These are phyloP conservation scores for Xylaria digitata DNA, from an alignment of 2,329 filamentous ascomycete genomes.

Conservation along the genomic window DNA sequence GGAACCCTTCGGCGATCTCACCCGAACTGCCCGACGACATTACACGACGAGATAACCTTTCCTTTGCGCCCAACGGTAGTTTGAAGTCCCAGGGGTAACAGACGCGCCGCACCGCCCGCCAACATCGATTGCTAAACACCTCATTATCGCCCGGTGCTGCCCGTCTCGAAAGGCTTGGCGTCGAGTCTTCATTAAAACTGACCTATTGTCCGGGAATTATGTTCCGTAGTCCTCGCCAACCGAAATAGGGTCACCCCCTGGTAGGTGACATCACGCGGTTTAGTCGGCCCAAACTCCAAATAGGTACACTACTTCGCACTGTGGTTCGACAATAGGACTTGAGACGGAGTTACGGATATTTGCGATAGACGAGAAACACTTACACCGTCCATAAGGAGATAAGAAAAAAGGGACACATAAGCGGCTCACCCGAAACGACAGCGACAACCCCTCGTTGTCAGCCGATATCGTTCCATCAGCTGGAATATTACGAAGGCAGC, in stretches of 20 bases:
- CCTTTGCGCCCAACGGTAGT: constrained; percentile 8
- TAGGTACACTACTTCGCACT: constrained; percentile 1
- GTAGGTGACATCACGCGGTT: constrained; percentile 18
- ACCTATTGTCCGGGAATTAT: constrained; percentile 26
- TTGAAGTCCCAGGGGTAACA: neutral
- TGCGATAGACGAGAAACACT: constrained; percentile 10
- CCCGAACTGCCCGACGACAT: constrained; percentile 13
- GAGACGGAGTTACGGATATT: constrained; percentile 9
- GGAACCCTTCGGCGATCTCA: constrained; percentile 23
- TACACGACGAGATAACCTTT: constrained; percentile 17
- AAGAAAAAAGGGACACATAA: constrained; percentile 4
- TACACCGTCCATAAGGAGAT: constrained; percentile 9
- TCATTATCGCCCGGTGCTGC: neutral
- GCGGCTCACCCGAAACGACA: constrained; percentile 6
- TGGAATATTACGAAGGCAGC: constrained; percentile 6
- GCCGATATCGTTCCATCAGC: neutral
- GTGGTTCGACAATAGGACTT: constrained; percentile 7
- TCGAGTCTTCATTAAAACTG: constrained; percentile 4
- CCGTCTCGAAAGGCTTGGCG: constrained; percentile 9
- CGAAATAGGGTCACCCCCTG: constrained; percentile 23
- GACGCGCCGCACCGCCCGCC: neutral
- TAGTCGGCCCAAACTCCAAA: constrained; percentile 15
- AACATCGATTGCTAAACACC: constrained; percentile 2
- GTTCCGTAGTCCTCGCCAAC: constrained; percentile 22
- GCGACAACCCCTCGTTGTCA: constrained; percentile 4